Evolutionary conservation across 2,329 filamentous ascomycete species (phyloP).

Genomic region (Sclerotinia borealis): DNA sequence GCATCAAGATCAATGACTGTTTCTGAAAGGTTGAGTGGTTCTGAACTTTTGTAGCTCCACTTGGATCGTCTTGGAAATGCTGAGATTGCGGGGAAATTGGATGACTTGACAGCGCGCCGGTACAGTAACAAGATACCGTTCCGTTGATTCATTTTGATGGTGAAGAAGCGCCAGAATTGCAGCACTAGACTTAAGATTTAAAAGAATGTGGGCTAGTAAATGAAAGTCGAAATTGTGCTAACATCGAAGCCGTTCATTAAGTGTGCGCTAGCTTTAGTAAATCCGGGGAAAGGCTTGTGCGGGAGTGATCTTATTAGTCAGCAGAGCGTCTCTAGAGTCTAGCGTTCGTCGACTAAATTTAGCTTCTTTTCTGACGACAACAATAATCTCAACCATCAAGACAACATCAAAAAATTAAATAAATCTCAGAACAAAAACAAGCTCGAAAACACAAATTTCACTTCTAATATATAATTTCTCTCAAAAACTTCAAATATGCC

Average conservation of each 20-base stretch:
- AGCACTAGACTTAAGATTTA: neutral
- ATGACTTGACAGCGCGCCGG: conserved; percentile 7
- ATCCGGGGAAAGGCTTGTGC: neutral
- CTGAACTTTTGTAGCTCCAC: conserved; percentile 2
- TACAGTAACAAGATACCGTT: conserved; percentile 14
- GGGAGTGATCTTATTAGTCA: neutral
- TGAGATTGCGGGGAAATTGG: neutral
- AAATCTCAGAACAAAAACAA: neutral
- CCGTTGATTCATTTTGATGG: conserved; percentile 12
- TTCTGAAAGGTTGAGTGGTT: conserved; percentile 35
- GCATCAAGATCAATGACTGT: conserved; percentile 49
- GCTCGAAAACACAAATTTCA: conserved; percentile 1
- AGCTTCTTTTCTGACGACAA: neutral
- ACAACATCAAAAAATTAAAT: neutral
- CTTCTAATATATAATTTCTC: neutral
- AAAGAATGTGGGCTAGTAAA: neutral
- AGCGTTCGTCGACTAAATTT: neutral
- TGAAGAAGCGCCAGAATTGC: neutral
- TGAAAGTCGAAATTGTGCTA: neutral
- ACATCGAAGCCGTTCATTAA: neutral
- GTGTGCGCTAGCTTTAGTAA: neutral
- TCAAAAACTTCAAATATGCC: conserved; percentile 32
- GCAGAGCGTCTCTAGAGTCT: neutral
- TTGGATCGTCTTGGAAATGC: conserved; percentile 14
- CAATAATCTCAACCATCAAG: neutral